phyloP scores from a whole-genome alignment of 2,329 filamentous ascomycete genomes.

The Cladophialophora carrionii region DNA sequence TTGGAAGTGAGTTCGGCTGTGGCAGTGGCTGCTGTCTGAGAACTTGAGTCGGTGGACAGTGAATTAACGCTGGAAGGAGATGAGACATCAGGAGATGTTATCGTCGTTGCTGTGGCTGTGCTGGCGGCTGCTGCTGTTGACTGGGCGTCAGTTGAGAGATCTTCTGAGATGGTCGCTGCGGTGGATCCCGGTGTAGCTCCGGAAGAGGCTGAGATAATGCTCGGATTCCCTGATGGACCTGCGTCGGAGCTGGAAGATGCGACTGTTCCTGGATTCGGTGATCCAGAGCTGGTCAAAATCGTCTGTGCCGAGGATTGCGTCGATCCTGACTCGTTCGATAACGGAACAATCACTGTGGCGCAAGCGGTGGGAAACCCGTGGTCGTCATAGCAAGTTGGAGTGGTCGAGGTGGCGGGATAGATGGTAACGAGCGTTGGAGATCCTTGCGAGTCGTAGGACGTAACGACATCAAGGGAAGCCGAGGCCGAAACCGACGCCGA shows the following conservation, averaged over 20 bases:
- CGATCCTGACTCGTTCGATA: constrained; percentile 1
- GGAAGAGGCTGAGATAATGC: constrained; percentile 1
- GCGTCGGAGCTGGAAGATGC: constrained; percentile 6
- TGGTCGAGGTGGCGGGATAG: constrained; percentile 43
- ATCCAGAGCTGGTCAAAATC: constrained; percentile 1
- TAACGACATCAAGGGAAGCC: constrained; percentile 53
- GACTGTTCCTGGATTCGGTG: constrained; percentile 2
- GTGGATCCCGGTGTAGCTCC: neutral
- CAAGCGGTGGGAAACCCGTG: constrained; percentile 51
- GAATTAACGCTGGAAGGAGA: neutral
- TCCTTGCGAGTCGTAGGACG: constrained; percentile 52
- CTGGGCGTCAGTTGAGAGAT: neutral
- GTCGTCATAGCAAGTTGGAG: constrained; percentile 51
- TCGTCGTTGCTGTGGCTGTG: neutral
- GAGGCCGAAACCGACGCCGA: constrained; percentile 49
- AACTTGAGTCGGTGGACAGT: neutral
- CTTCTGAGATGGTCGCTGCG: neutral
- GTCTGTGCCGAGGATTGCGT: constrained; percentile 2
- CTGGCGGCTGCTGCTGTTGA: neutral
- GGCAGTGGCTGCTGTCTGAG: neutral
- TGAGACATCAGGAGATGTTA: neutral
- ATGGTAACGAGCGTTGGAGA: constrained; percentile 54
- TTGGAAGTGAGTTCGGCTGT: neutral
- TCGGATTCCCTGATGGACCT: constrained; percentile 1
- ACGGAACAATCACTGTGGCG: neutral